Base-by-base conservation (phyloP, 208 protist genomes). In the Trypanosoma avium region DNA sequence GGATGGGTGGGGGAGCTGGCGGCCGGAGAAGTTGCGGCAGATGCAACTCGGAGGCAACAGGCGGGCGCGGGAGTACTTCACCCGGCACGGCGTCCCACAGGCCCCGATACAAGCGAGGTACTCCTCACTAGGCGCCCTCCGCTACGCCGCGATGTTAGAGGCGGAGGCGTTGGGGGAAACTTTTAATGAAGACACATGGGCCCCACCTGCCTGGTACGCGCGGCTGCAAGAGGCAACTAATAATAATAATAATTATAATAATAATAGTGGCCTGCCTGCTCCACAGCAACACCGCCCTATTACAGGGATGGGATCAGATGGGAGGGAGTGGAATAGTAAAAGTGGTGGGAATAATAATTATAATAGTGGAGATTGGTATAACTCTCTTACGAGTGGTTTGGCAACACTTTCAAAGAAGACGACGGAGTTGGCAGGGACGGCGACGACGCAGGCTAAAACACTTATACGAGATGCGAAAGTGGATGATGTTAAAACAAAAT, bases 1-100 rank as follows among this genome's bases (percentile, higher is more conserved):
- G 78, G 97, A 98, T 68, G 79, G 81, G 15, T 98, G 95, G 94
- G 74, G 60, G 17, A 81, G 86, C 63, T 97, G 92, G 90, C 82
- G 85, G 29, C 92, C 92, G 35, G 82, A 89, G 61, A 97, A 97
- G 73, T 74, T 97, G 53, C 68, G 71, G 32, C 90, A 94, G 67
- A 95, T 97, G 92, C 60, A 95, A 64, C 42, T 90, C 27, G 92
- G 92, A 26, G 92, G 92, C 35, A 97, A 97, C 65, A 82, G 87
- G n/a, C 83, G 89, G 10, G 92, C 92, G 1, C 81, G 86, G 0
- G 65, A 89, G 43, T 97, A 93, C 77, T 97, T 97, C 67, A 84
- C 90, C 24, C 63, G 81, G 22, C 62, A 94, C 63, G 59, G 60
- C 27, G 82, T 94, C 6, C 86, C 86, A 0, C 60, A 69, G n/a